Percentiles rank a stretch among this genome's conserved stretches.
Conservation (phyloP, 2,329 filamentous ascomycete genomes). For the Aspergillus puulaauensis region DNA sequence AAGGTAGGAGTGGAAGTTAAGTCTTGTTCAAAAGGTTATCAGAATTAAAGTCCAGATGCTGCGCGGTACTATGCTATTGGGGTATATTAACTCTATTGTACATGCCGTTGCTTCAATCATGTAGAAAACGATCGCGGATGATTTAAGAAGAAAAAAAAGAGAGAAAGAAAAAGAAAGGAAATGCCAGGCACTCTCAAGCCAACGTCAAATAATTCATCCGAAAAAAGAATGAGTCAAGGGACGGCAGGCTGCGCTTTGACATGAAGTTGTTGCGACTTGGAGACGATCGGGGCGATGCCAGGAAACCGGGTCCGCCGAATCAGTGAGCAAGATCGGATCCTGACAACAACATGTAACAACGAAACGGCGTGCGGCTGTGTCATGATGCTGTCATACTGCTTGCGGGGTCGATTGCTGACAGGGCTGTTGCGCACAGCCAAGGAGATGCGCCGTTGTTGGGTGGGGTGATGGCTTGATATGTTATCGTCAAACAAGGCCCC, state of each 20-base stretch:
- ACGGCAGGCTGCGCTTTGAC: conserved; percentile 11
- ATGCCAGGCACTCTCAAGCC: conserved; percentile 5
- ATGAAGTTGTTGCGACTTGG: neutral
- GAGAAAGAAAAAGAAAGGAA: neutral
- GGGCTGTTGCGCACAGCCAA: conserved; percentile 9
- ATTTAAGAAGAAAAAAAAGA: neutral
- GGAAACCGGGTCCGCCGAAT: neutral
- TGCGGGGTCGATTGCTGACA: conserved; percentile 18
- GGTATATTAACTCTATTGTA: conserved; percentile 43
- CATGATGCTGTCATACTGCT: conserved; percentile 16
- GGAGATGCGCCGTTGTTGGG: conserved; percentile 10
- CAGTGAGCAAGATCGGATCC: conserved; percentile 3
- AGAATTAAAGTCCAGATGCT: conserved; percentile 13
- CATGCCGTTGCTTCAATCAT: conserved; percentile 33
- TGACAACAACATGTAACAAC: conserved; percentile 12
- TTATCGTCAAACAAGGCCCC: conserved; percentile 10
- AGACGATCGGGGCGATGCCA: conserved; percentile 1
- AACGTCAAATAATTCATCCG: conserved; percentile 7
- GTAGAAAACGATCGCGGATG: conserved; percentile 3
- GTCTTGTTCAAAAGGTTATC: conserved; percentile 9
- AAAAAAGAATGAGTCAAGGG: conserved; percentile 9
- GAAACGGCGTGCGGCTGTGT: conserved; percentile 8
- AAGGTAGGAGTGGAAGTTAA: neutral
- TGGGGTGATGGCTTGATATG: conserved; percentile 12
- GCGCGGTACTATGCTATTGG: conserved; percentile 26